A percentile compares a stretch with the other conserved stretches of the same genome.
phyloP scores from a whole-genome alignment of 129 eudicot species.

The carrot (Daucus carota) region DNA sequence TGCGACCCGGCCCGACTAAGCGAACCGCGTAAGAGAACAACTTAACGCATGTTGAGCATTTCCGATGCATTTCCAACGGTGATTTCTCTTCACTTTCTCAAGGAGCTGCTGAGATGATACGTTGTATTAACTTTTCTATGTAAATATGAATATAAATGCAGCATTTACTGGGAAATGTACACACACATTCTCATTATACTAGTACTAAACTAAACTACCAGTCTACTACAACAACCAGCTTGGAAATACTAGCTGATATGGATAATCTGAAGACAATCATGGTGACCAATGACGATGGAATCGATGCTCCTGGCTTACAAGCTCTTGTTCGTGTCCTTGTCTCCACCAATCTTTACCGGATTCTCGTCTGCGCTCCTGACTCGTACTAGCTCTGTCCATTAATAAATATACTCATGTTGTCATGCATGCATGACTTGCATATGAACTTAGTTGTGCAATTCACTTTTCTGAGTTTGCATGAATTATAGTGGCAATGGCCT shows the following conservation, averaged over 20 bases:
- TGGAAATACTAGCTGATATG: not conserved
- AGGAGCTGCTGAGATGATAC: not conserved
- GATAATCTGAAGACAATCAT: conserved; percentile 37
- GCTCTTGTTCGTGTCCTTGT: not conserved
- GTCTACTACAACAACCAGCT: not conserved
- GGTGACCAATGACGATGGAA: conserved; percentile 95
- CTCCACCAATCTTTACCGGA: conserved; percentile 14
- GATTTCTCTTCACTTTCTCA: not conserved
- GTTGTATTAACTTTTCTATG: not conserved
- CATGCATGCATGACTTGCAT: not conserved
- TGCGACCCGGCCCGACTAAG: no score
- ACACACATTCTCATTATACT: not conserved
- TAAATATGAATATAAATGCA: not conserved
- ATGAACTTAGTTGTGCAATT: no score
- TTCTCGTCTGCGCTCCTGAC: conserved; percentile 85
- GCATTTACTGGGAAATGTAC: not conserved
- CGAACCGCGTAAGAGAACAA: not conserved
- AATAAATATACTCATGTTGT: no score
- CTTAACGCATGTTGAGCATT: not conserved
- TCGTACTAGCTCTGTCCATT: conserved; percentile 40
- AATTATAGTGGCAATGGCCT: no score
- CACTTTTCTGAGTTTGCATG: no score
- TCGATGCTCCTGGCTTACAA: conserved; percentile 20
- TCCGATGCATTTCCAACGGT: not conserved
- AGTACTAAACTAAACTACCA: not conserved